Conservation (phyloP, 2,329 filamentous ascomycete genomes). For the Fusarium duplospermum region DNA sequence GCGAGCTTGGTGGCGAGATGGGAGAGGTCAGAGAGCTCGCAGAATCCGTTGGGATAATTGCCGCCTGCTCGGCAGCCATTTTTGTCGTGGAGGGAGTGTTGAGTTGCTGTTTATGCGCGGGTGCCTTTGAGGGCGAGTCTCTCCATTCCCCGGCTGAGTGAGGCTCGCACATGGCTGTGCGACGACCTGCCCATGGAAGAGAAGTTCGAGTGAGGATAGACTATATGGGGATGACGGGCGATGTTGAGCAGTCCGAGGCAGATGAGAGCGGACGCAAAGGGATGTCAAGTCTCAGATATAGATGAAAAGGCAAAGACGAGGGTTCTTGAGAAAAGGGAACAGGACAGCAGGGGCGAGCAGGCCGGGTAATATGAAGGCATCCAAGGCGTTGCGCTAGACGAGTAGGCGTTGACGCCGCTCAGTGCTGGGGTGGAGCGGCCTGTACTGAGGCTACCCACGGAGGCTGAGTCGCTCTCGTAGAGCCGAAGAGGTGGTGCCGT, state of each 20-base stretch:
- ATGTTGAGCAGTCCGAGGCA: neutral
- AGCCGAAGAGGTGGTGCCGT: constrained; percentile 27
- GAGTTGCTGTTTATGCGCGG: constrained; percentile 7
- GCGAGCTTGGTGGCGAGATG: constrained; percentile 37
- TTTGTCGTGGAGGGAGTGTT: neutral
- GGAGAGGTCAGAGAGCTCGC: constrained; percentile 12
- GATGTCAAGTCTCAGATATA: neutral
- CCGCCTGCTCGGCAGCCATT: constrained; percentile 10
- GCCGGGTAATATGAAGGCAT: constrained; percentile 46
- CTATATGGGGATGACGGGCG: neutral
- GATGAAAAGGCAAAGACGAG: constrained; percentile 10
- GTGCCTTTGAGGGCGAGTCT: constrained; percentile 27
- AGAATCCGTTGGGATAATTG: constrained; percentile 1
- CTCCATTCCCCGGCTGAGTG: constrained; percentile 32
- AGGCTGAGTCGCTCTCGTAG: constrained; percentile 29
- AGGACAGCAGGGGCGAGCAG: constrained; percentile 35
- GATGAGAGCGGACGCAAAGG: neutral
- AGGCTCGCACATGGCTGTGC: constrained; percentile 41
- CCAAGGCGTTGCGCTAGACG: constrained; percentile 44
- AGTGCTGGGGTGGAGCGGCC: constrained; percentile 39
- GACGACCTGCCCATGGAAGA: constrained; percentile 37
- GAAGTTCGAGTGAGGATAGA: neutral
- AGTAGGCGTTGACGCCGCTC: constrained; percentile 45
- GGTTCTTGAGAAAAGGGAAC: constrained; percentile 16
- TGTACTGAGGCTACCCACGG: constrained; percentile 20